Evolutionary conservation across 164 flowering plant species (phyloP), one percentile per base, ranked within the genome.

Genomic region (Vitis cinerea): DNA sequence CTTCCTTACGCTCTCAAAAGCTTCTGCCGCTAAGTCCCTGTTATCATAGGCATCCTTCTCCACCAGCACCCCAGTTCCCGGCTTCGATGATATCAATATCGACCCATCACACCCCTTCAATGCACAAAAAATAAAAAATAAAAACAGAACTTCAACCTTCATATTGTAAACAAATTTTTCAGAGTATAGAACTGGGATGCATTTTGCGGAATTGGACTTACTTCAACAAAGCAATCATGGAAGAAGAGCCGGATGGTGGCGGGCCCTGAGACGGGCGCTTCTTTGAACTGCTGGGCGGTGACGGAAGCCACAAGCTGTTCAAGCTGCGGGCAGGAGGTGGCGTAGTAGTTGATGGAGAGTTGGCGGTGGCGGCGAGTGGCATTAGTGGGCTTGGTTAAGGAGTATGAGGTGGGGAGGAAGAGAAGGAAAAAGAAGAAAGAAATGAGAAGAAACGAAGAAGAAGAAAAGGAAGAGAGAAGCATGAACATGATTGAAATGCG

Each of bases 241-340:
- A 95, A 95, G 90, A 95, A 93, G 74, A 95, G 94, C 65, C 99
- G 94, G 56, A 95, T 85, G 54, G 99, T 93, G 57, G 97, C 90
- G 0, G 99, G 93, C 0, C 76, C 97, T 8, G 93, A 78, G 48
- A 85, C 73, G 0, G 98, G 98, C 0, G 90, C 69, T 50, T 83
- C 83, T 54, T 73, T 73, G 82, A 87, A 86, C 77, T 76, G 87
- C 44, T 87, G 87, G 16, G 86, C 57, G 50, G 97, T 90, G 69
- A 87, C 80, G 0, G 94, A 82, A 10, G 74, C 81, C 9, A 95
- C 86, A 1, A 95, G 85, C 58, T 87, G 85, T 59, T 95, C 97
- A 11, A 93, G 61, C 30, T 83, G 84, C n/a, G 98, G 94, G 78
- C 99, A 95, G 9, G 96, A 63, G 68, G 78, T 86, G 17, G 83